Evolutionary conservation across 2,329 filamentous ascomycete genomes (phyloP).

Genomic region (Chaetoscypha palmicola): DNA sequence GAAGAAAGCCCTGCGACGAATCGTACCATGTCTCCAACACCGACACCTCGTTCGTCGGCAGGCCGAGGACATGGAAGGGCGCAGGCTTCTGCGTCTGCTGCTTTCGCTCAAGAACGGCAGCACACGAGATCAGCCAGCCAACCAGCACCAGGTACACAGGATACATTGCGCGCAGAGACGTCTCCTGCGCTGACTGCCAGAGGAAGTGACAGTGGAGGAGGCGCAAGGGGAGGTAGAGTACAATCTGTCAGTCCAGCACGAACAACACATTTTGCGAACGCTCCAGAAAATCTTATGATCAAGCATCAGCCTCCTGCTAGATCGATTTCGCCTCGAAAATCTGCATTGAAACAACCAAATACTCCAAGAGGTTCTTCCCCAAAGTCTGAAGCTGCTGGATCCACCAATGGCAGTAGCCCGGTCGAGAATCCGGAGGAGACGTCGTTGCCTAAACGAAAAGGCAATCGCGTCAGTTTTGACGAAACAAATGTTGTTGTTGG

Average conservation of each 20-base stretch:
- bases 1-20: slow-evolving; percentile 7
- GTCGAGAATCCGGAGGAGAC: slow-evolving; percentile 34
- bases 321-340: slow-evolving; percentile 70
- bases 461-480: slow-evolving; percentile 71
- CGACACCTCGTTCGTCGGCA: slow-evolving; percentile 20
- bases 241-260: slow-evolving; percentile 54
- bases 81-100: slow-evolving; percentile 20
- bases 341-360: slow-evolving; percentile 61
- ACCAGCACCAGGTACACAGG: slow-evolving; percentile 13
- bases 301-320: slow-evolving; percentile 63
- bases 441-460: slow-evolving; percentile 48
- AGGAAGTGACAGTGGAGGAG: too few relatives aligned
- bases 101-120: slow-evolving; percentile 16
- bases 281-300: slow-evolving; percentile 47
- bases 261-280: slow-evolving; percentile 58
- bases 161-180: slow-evolving; percentile 4
- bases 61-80: slow-evolving; percentile 23
- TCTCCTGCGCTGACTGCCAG: slow-evolving; percentile 18
- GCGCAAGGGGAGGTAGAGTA: slow-evolving; percentile 30
- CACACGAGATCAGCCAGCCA: slow-evolving; percentile 22
- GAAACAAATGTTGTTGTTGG: slow-evolving; percentile 49
- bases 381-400: slow-evolving; percentile 34
- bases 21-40: slow-evolving; percentile 24
- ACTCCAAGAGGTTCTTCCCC: slow-evolving; percentile 47
- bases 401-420: slow-evolving; percentile 13